These are phyloP conservation scores for Thelonectria blattea DNA, from an alignment of 2,329 filamentous ascomycete species.

Conservation along the genomic window DNA sequence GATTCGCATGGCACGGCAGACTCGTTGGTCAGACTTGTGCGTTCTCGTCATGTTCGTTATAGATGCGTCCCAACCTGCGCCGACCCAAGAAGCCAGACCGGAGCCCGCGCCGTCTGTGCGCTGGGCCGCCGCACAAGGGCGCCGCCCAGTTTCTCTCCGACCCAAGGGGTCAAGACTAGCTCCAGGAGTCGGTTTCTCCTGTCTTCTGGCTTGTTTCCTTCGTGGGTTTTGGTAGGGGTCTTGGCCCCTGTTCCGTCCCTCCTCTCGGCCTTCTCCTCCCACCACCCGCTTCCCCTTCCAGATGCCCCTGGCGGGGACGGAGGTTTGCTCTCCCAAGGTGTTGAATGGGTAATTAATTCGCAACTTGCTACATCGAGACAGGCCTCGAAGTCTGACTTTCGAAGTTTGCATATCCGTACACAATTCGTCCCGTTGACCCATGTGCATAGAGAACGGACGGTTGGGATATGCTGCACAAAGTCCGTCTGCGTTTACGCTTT, in stretches of 20 bases:
- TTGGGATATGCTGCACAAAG: not conserved
- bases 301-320: not conserved
- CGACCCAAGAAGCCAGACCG: conserved; percentile 26
- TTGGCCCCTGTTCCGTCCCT: conserved; percentile 4
- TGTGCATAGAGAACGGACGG: not conserved
- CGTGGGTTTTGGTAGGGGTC: conserved; percentile 22
- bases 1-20: not conserved
- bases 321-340: not conserved
- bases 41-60: conserved; percentile 14
- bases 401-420: not conserved
- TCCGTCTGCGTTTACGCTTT: not conserved
- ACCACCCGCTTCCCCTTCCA: not conserved
- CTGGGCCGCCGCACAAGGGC: conserved; percentile 28
- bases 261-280: conserved; percentile 3
- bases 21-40: conserved; percentile 18
- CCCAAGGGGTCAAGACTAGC: conserved; percentile 15
- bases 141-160: conserved; percentile 16
- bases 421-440: conserved; percentile 7
- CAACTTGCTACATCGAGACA: conserved; percentile 5
- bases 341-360: not conserved
- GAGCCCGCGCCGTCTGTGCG: conserved; percentile 36
- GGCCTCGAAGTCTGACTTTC: conserved; percentile 1
- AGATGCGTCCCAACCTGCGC: not conserved
- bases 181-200: conserved; percentile 29
- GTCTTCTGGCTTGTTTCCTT: conserved; percentile 32